Conservation (phyloP, 2,329 filamentous ascomycete species). For the Phaeosphaeriaceae sp. region DNA sequence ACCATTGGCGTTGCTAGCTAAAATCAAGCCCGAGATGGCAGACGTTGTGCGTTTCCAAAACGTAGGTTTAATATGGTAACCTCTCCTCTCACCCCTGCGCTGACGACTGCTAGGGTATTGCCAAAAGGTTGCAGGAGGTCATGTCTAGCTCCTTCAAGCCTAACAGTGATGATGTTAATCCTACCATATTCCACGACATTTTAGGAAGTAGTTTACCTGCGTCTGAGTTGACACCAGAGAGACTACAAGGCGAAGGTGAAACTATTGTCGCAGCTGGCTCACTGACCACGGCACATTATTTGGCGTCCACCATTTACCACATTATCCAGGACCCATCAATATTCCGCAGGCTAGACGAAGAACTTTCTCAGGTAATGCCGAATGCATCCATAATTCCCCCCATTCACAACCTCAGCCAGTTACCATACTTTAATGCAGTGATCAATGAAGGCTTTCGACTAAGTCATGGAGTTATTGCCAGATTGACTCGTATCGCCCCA, state of each 20-base stretch:
- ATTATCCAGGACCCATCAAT: slow-evolving; percentile 25
- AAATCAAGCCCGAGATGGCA: slow-evolving; percentile 9
- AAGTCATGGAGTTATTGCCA: slow-evolving; percentile 28
- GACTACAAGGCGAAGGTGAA: slow-evolving; percentile 15
- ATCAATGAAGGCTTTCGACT: slow-evolving; percentile 33
- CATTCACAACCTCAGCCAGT: slow-evolving; percentile 10
- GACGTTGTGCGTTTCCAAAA: slow-evolving; percentile 9
- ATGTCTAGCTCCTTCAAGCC: background rate
- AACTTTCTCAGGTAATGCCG: slow-evolving; percentile 18
- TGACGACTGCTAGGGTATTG: no score
- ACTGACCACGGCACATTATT: slow-evolving; percentile 14
- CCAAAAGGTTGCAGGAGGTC: no score
- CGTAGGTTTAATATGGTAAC: background rate
- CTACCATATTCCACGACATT: slow-evolving; percentile 41
- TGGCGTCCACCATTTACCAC: slow-evolving; percentile 22
- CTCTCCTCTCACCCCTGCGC: background rate
- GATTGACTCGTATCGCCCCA: slow-evolving; percentile 26
- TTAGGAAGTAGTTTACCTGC: slow-evolving; percentile 28
- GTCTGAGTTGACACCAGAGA: slow-evolving; percentile 8
- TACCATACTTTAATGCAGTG: slow-evolving; percentile 29
- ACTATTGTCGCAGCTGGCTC: slow-evolving; percentile 15
- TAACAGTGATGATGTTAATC: background rate
- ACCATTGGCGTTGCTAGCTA: background rate
- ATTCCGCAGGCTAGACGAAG: slow-evolving; percentile 18
- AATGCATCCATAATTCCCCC: background rate